Evolutionary conservation across 345 rosid genomes (phyloP).

Genomic region (Dimocarpus longan): DNA sequence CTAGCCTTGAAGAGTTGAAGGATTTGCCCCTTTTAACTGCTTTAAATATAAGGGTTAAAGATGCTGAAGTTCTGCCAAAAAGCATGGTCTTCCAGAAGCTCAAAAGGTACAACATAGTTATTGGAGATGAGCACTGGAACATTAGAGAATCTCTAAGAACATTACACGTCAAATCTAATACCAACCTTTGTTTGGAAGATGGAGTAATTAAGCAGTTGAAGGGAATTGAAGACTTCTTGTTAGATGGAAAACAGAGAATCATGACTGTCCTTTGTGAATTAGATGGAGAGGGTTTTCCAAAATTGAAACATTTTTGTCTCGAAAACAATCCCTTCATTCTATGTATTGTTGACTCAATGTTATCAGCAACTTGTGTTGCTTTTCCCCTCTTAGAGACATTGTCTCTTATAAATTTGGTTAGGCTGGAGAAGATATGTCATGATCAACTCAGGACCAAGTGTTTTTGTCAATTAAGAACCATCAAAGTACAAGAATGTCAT

Average conservation of each 20-base stretch:
- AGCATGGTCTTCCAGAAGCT: too few relatives aligned
- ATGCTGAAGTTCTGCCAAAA: too few relatives aligned
- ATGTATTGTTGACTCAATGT: neutral
- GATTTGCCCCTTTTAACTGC: too few relatives aligned
- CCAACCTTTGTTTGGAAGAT: too few relatives aligned
- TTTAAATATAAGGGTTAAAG: too few relatives aligned
- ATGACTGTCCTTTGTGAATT: neutral
- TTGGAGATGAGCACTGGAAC: too few relatives aligned
- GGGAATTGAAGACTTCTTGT: neutral
- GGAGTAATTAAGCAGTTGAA: neutral
- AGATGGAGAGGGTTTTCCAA: constrained; percentile 4
- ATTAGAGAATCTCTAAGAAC: too few relatives aligned
- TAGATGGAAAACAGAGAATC: constrained; percentile 3
- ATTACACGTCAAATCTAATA: too few relatives aligned
- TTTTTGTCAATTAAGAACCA: constrained; percentile 12
- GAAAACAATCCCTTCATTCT: neutral
- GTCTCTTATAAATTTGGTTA: neutral
- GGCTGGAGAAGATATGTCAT: constrained; percentile 8
- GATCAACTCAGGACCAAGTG: neutral
- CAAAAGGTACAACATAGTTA: too few relatives aligned
- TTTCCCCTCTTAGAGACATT: constrained; percentile 20
- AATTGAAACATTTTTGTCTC: constrained; percentile 16
- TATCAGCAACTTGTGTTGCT: neutral
- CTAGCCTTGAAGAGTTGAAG: too few relatives aligned
- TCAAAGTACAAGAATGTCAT: constrained; percentile 20